phyloP scores from a whole-genome alignment of 2,329 filamentous ascomycete species.

The Colletotrichum coccodes region DNA sequence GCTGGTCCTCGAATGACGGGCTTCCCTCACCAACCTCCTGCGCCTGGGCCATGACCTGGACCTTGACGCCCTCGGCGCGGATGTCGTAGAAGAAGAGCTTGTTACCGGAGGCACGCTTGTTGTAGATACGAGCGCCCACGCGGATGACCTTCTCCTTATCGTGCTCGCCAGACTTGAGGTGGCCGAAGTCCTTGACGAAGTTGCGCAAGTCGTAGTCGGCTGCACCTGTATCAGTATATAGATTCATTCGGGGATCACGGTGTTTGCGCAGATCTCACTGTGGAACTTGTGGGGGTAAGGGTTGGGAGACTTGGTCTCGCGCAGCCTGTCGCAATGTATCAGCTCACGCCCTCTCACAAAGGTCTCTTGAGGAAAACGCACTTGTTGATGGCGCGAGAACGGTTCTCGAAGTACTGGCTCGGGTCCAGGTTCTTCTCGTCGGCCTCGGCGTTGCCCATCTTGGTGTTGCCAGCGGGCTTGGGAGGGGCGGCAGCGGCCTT shows the following conservation, averaged over 20 bases:
- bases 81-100: slow-evolving; percentile 96
- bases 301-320: slow-evolving; percentile 78
- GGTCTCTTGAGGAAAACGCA: neutral
- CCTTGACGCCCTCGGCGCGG: slow-evolving; percentile 69
- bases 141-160: slow-evolving; percentile 79
- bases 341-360: slow-evolving; percentile 67
- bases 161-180: slow-evolving; percentile 89
- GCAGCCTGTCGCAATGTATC: slow-evolving; percentile 53
- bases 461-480: slow-evolving; percentile 65
- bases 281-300: slow-evolving; percentile 85
- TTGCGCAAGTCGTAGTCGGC: slow-evolving; percentile 84
- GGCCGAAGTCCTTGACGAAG: slow-evolving; percentile 80
- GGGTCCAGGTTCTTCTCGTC: slow-evolving; percentile 66
- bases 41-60: slow-evolving; percentile 93
- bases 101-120: slow-evolving; percentile 81
- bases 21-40: slow-evolving; percentile 77
- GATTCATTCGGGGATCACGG: neutral
- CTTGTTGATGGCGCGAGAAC: slow-evolving; percentile 82
- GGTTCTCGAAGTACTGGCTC: slow-evolving; percentile 92
- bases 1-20: slow-evolving; percentile 83
- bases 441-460: slow-evolving; percentile 80
- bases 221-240: slow-evolving; percentile 60
- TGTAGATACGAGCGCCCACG: slow-evolving; percentile 89
- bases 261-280: slow-evolving; percentile 34
- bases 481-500: slow-evolving; percentile 78